phyloP scores from a whole-genome alignment of 2,329 filamentous ascomycete species.

The Dactylellina parvicollis region DNA sequence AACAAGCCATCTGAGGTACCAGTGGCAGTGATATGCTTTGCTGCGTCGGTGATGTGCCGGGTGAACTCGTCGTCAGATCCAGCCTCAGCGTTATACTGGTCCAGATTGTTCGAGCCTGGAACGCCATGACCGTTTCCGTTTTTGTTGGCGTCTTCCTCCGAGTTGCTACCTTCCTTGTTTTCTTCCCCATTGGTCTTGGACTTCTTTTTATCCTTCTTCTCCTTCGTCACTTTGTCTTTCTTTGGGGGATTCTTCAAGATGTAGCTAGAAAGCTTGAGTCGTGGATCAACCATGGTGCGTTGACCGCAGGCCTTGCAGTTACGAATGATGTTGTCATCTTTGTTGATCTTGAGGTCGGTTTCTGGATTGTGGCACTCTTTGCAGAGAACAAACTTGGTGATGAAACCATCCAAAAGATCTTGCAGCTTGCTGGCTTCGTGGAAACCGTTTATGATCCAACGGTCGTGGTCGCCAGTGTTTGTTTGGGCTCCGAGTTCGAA shows the following conservation, averaged over 20 bases:
- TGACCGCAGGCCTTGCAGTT: slow-evolving; percentile 99
- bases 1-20: slow-evolving; percentile 74
- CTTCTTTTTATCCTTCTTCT: slow-evolving; percentile 89
- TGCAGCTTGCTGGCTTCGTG: slow-evolving; percentile 95
- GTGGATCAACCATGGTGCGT: slow-evolving; percentile 87
- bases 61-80: slow-evolving; percentile 92
- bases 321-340: slow-evolving; percentile 87
- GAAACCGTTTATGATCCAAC: slow-evolving; percentile 99
- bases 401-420: slow-evolving; percentile 98
- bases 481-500: slow-evolving; percentile 99
- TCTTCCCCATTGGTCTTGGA: slow-evolving; percentile 68
- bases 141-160: slow-evolving; percentile 70
- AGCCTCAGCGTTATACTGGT: slow-evolving; percentile 69
- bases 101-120: slow-evolving; percentile 63
- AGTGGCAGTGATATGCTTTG: slow-evolving; percentile 75
- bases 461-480: slow-evolving; percentile 94
- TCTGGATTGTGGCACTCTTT: slow-evolving; percentile 99
- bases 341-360: slow-evolving; percentile 87
- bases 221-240: slow-evolving; percentile 93
- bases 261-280: slow-evolving; percentile 95
- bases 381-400: slow-evolving; percentile 98
- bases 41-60: slow-evolving; percentile 75
- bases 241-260: slow-evolving; percentile 93
- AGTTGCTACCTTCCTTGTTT: slow-evolving; percentile 61
- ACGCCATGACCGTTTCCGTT: slow-evolving; percentile 66